Base-by-base conservation (phyloP, 768 basidiomycete species). In the Mrakia frigida region DNA sequence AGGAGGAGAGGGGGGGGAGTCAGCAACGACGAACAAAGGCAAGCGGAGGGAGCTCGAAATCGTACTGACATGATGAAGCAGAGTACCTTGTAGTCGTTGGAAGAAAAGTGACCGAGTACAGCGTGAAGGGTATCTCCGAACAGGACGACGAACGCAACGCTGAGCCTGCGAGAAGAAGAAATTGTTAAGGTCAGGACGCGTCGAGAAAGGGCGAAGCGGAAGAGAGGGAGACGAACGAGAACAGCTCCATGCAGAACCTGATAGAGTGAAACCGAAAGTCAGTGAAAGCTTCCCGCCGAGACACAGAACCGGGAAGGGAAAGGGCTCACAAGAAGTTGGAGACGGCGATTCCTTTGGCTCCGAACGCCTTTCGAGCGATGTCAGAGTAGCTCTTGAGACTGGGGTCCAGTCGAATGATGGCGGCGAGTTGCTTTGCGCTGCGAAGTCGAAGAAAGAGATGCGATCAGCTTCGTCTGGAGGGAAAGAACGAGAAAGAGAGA, bases 331-430 rank as follows among this genome's bases (percentile, higher is more conserved):
- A 65, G 33, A 81, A 70, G 73, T 81, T 81, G 25, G 82, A 81
- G 14, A 75, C 79, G 0, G 88, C 84, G 41, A 87, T 89, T 0
- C 90, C 90, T 63, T 86, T 86, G 11, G 87, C 86, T 1, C 95
- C 95, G 83, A 95, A 96, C 1, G 95, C 94, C 81, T 91, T 93
- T 76, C 88, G 87, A 37, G 91, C 93, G 78, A 97, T 91, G 81
- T 98, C 95, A 6, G 93, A 88, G 82, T 97, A 98, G 7, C 93
- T 92, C 39, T 88, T 87, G 43, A 95, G 80, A 10, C 86, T 87
- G 13, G 88, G 86, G 81, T 97, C 93, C 10, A 86, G 82, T n/a
- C 89, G 80, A 71, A 96, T 92, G 37, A 94, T 87, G 67, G 85
- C 85, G 0, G 93, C 93, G 23, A 98, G 87, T 65, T 94, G 87